Base-by-base conservation (phyloP, 2,329 filamentous ascomycete species). In the Fusarium avenaceum region DNA sequence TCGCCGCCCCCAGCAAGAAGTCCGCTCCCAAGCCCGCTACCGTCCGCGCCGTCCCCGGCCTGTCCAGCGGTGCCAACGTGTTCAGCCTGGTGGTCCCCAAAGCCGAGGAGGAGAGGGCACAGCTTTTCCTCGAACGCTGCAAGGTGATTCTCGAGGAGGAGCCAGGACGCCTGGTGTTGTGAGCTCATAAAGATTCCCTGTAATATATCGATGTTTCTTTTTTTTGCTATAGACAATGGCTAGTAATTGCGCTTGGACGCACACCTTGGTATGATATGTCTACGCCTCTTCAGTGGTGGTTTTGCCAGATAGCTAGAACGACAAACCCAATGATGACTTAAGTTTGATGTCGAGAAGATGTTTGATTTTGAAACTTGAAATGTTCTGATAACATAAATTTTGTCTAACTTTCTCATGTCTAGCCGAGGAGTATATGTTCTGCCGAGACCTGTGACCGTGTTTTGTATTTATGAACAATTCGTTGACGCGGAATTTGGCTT, bases 91-190 rank as follows among this genome's bases (percentile, higher is more conserved):
- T 85, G 28, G 94, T 97, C 20, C 89, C 91, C 39, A 89, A 87
- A 80, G 88, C 87, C 10, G 96, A 99, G 78, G 92, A 94, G 85
- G 88, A 90, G 82, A 86, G 94, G 73, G 96, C 93, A 15, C 85
- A 87, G 75, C 85, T 90, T 13, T 99, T 97, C 82, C 80, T 99
- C 68, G 91, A 95, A 80, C 88, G 93, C 72, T 87, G 97, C 76
- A 97, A 97, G 88, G 82, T 85, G 45, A 89, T 95, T 26, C 80
- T 99, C 71, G 93, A 96, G 80, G 85, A 88, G 69, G 91, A 96
- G 80, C 93, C 93, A 15, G 92, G 90, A 33, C 86, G 90, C 73
- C 80, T 97, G 75, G 87, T 96, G 47, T 75, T 90, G 76, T 90
- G 79, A 84, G 55, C 20, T 45, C 61, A 61, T 50, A 59, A 68